A percentile compares a stretch with the other conserved stretches of the same genome.
Conservation (phyloP, 2,329 filamentous ascomycete species). For the Aspergillus bombycis region DNA sequence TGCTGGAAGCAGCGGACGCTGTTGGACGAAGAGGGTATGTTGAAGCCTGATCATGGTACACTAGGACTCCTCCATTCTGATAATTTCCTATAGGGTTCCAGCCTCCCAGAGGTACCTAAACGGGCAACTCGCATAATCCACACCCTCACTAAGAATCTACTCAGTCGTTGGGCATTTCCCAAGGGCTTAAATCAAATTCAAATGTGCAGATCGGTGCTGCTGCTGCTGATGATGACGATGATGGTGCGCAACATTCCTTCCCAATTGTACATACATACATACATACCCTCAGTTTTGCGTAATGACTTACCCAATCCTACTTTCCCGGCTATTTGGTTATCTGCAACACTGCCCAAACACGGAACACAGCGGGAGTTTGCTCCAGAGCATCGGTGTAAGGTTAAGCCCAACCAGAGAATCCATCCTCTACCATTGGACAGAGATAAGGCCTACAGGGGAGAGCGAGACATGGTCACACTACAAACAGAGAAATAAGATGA, state of each 20-base stretch:
- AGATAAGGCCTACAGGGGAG: conserved; percentile 9
- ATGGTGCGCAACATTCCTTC: no score
- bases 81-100: conserved; percentile 9
- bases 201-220: neutral
- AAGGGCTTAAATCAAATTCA: neutral
- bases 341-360: conserved; percentile 13
- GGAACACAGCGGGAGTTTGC: neutral
- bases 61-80: neutral
- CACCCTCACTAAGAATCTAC: neutral
- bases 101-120: neutral
- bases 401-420: neutral
- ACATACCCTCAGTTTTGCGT: neutral
- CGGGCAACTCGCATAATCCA: neutral
- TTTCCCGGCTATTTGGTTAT: neutral
- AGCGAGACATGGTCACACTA: neutral
- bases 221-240: no score
- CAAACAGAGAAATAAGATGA: neutral
- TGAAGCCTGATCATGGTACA: neutral
- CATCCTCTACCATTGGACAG: conserved; percentile 9
- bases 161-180: neutral
- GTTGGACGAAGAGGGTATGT: conserved; percentile 73
- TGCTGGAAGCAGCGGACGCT: conserved; percentile 79
- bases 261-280: neutral
- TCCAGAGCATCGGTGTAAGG: neutral
- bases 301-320: neutral